These are phyloP conservation scores for Ogataea parapolymorpha DNA, from an alignment of 805 yeast genomes.

Conservation along the genomic window DNA sequence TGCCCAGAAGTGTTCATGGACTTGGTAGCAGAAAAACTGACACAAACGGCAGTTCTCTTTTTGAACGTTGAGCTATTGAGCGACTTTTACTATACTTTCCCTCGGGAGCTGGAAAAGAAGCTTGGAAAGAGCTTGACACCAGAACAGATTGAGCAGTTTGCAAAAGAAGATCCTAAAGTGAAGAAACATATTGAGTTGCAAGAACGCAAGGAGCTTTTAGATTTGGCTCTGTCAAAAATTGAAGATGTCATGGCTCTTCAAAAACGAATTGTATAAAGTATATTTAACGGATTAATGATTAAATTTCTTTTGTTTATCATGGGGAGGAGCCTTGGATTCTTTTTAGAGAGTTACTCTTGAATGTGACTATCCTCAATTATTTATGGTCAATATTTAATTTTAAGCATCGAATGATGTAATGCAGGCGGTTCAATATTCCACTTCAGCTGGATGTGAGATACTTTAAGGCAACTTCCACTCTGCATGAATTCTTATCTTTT, in stretches of 20 bases:
- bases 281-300: background rate
- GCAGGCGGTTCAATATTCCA: too few relatives aligned
- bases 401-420: too few relatives aligned
- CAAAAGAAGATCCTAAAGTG: slow-evolving; percentile 91
- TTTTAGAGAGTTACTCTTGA: too few relatives aligned
- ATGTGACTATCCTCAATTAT: too few relatives aligned
- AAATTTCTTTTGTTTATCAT: too few relatives aligned
- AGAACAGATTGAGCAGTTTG: slow-evolving; percentile 83
- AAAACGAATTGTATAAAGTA: slow-evolving; percentile 26
- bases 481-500: too few relatives aligned
- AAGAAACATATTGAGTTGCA: slow-evolving; percentile 90
- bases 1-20: slow-evolving; percentile 95
- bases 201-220: slow-evolving; percentile 85
- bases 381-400: too few relatives aligned
- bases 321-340: too few relatives aligned
- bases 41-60: slow-evolving; percentile 90
- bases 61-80: slow-evolving; percentile 89
- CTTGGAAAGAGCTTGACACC: slow-evolving; percentile 59
- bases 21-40: slow-evolving; percentile 86
- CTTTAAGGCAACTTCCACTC: too few relatives aligned
- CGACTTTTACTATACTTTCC: slow-evolving; percentile 94
- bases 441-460: too few relatives aligned
- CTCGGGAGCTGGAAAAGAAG: slow-evolving; percentile 82
- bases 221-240: slow-evolving; percentile 77
- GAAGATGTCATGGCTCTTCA: slow-evolving; percentile 78